A percentile compares a stretch with the other conserved stretches of the same genome.
Evolutionary conservation across 116 monocot species (phyloP).

Genomic region (Trichopus zeylanicus): DNA sequence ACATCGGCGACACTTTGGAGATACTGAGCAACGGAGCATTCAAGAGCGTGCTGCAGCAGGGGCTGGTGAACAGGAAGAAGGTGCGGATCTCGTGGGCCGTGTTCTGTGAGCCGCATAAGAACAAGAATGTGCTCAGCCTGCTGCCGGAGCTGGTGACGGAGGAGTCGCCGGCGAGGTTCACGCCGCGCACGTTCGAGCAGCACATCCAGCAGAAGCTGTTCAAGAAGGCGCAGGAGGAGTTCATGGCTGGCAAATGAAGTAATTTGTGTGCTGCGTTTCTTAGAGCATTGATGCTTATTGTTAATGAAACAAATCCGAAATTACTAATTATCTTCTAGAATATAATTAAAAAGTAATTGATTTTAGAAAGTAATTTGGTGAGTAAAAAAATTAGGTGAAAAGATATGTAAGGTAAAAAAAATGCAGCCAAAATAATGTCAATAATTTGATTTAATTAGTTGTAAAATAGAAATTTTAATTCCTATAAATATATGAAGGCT

Average conservation of each 20-base stretch:
- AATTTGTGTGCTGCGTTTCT: too few species aligned
- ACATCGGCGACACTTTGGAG: slow-evolving; percentile 78
- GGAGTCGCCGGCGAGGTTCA: slow-evolving; percentile 30
- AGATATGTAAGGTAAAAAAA: too few species aligned
- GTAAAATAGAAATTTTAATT: too few species aligned
- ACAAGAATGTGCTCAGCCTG: slow-evolving; percentile 56
- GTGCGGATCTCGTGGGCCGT: slow-evolving; percentile 82
- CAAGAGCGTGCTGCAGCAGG: slow-evolving; percentile 74
- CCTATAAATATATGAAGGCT: too few species aligned
- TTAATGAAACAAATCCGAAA: too few species aligned
- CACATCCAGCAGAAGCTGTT: slow-evolving; percentile 67
- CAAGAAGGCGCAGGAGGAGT: slow-evolving; percentile 27
- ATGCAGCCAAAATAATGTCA: too few species aligned
- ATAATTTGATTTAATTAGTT: too few species aligned
- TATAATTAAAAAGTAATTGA: too few species aligned
- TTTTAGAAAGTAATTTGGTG: too few species aligned
- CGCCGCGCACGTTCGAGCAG: slow-evolving; percentile 62
- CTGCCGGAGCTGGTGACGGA: slow-evolving; percentile 50
- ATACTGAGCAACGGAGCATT: slow-evolving; percentile 72
- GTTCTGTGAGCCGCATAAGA: slow-evolving; percentile 77
- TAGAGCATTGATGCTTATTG: too few species aligned
- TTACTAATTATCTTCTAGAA: too few species aligned
- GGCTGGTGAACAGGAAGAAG: slow-evolving; percentile 78
- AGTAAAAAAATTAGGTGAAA: too few species aligned
- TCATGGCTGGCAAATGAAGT: neutral